Conservation (phyloP, 805 yeast genomes). For the Sugiyamaella valdiviana region DNA sequence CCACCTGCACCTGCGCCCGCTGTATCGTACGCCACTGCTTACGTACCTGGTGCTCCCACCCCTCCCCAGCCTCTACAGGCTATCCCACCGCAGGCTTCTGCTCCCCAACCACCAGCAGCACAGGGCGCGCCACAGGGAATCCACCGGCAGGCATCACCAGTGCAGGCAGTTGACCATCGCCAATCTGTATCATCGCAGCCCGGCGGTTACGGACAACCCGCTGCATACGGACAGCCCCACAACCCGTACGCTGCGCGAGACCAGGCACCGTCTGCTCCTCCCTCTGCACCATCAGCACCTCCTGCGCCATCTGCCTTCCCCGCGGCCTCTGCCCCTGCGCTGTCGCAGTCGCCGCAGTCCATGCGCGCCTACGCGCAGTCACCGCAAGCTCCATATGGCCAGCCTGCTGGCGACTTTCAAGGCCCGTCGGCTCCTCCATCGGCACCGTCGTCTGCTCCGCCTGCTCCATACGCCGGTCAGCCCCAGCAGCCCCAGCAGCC, state of each 20-base stretch:
- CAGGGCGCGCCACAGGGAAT: background rate
- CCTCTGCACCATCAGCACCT: conserved; percentile 2
- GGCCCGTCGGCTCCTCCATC: conserved; percentile 3
- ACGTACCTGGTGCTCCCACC: background rate
- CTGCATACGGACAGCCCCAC: background rate
- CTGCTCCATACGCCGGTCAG: conserved; percentile 3
- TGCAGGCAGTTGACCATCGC: background rate
- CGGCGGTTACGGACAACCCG: background rate
- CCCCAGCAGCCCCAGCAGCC: background rate
- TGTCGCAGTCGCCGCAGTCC: background rate
- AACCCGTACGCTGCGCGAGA: background rate
- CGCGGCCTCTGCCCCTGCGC: background rate
- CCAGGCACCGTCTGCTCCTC: background rate
- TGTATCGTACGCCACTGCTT: no score
- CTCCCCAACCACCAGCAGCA: background rate
- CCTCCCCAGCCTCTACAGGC: background rate
- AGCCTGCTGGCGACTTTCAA: no score
- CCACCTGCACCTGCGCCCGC: background rate
- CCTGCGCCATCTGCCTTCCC: background rate
- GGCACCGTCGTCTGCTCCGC: conserved; percentile 1
- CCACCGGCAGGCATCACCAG: background rate
- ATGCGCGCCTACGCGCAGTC: background rate
- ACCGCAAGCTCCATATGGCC: background rate
- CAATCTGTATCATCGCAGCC: background rate
- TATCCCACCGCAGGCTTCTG: background rate